Evolutionary conservation across 345 rosid genomes (phyloP).

Genomic region (Psidium guajava): DNA sequence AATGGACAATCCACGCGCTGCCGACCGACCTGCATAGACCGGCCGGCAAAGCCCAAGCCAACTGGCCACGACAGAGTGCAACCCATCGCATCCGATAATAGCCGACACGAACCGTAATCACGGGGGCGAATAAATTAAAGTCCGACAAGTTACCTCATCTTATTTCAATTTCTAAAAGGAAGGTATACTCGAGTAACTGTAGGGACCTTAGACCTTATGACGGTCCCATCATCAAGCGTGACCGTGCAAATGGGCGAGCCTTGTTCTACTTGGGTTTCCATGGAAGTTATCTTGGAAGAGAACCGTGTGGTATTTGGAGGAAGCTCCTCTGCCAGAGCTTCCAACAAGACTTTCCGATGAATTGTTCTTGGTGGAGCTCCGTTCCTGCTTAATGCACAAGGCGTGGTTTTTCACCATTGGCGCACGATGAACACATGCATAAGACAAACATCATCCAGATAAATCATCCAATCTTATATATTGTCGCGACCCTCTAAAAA

Average conservation of each 20-base stretch:
- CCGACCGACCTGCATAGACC: constrained; percentile 13
- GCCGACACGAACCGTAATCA: constrained; percentile 1
- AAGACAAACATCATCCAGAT: too few relatives aligned
- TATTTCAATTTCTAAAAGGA: neutral
- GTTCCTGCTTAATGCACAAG: neutral
- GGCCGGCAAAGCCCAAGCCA: constrained; percentile 23
- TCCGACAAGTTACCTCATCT: neutral
- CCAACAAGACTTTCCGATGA: constrained; percentile 1
- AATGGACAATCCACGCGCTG: neutral
- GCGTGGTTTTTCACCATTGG: neutral
- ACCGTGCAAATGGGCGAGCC: neutral
- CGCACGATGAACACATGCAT: neutral
- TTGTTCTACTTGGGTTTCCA: constrained; percentile 6
- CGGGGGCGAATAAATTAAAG: too few relatives aligned
- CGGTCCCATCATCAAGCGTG: constrained; percentile 18
- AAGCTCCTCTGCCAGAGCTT: constrained; percentile 25
- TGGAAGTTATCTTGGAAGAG: constrained; percentile 13
- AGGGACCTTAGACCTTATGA: constrained; percentile 19
- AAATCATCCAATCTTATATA: too few relatives aligned
- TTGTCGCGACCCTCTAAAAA: too few relatives aligned
- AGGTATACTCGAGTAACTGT: neutral
- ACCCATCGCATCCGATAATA: constrained; percentile 34
- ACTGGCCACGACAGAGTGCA: constrained; percentile 15
- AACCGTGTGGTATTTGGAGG: constrained; percentile 16
- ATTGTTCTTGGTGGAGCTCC: neutral